Evolutionary conservation across 176 grass and related monocot genomes (phyloP), one percentile per base, ranked within the genome.

Genomic region (Rhynchospora breviuscula): DNA sequence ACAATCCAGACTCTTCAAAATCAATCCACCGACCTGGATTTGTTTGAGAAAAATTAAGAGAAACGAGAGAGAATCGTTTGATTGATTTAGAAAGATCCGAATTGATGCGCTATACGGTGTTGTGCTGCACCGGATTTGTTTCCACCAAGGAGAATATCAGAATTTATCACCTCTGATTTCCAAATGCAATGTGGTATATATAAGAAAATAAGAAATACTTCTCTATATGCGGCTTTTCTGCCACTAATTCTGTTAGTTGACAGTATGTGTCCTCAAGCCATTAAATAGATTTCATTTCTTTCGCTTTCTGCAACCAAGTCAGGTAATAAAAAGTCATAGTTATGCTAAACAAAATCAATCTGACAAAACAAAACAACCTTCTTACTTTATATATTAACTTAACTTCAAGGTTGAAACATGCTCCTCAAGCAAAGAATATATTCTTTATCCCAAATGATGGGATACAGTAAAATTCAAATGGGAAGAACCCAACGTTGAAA

Each of bases 361-460:
- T 54, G 73, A 77, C 23, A 10, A 77, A 76, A 29, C 13, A 77
- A 56, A 77, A 77, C 54, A 22, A 72, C 68, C 46, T 18, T 48
- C 23, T 76, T 76, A 56, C 73, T 77, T 77, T 77, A 31, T n/a
- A n/a, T n/a, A n/a, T 49, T 40, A 40, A 40, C 35, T 40, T 33
- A 77, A 54, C 26, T 77, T 76, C 48, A 14, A 56, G 46, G 48
- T 56, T 56, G 23, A 77, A 56, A 77, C 49, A 77, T 77, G 73
- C 48, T 9, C 22, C 72, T 35, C 49, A 56, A 56, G 73, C 49
- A 33, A 77, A 77, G 73, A 33, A 77, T 77, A 77, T 33, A 54
- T 77, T 56, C 73, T 77, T 76, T 77, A 77, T 56, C 6, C 33
- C 10, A 35, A 75, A 14, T 75, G 23, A 76, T 26, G 22, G 63